phyloP scores from a whole-genome alignment of 257 asterid genomes.

The Linderniella brevidens region DNA sequence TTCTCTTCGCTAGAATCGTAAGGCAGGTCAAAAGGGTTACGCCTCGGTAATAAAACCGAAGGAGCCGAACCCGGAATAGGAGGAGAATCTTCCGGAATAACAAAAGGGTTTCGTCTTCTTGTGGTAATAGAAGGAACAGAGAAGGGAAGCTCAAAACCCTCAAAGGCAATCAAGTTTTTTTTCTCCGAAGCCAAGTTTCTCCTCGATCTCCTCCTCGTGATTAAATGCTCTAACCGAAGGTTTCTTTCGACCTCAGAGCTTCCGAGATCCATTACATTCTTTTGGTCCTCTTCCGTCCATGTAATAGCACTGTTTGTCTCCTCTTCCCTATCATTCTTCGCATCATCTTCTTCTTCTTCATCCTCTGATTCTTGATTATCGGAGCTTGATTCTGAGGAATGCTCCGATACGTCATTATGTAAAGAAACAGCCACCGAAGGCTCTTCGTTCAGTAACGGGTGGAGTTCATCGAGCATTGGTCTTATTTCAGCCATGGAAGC shows the following conservation, averaged over 20 bases:
- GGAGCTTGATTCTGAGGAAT: slow-evolving; percentile 20
- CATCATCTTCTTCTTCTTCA: slow-evolving; percentile 38
- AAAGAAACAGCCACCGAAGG: slow-evolving; percentile 25
- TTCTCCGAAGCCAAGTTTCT: slow-evolving; percentile 33
- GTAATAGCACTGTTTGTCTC: slow-evolving; percentile 33
- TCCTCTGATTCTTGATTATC: slow-evolving; percentile 39
- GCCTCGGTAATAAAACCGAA: slow-evolving; percentile 47
- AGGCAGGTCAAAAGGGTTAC: slow-evolving; percentile 80
- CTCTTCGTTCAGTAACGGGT: slow-evolving; percentile 36
- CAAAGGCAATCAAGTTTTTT: slow-evolving; percentile 73
- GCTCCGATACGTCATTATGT: slow-evolving; percentile 27
- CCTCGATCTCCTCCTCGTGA: slow-evolving; percentile 70
- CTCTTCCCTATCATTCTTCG: slow-evolving; percentile 31
- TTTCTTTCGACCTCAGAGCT: slow-evolving; percentile 81
- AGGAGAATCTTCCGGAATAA: slow-evolving; percentile 40
- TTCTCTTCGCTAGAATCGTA: slow-evolving; percentile 78
- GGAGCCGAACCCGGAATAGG: slow-evolving; percentile 96
- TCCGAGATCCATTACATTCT: slow-evolving; percentile 85
- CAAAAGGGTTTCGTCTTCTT: slow-evolving; percentile 56
- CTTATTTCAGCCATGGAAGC: slow-evolving; percentile 85
- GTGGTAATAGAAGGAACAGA: slow-evolving; percentile 51
- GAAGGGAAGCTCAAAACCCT: slow-evolving; percentile 49
- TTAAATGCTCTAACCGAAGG: slow-evolving; percentile 68
- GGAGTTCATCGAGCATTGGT: slow-evolving; percentile 87
- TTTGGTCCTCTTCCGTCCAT: slow-evolving; percentile 93